Percentiles rank a stretch among this genome's conserved stretches.
Conservation (phyloP, 2,329 filamentous ascomycete genomes). For the Pseudogymnoascus sp. region DNA sequence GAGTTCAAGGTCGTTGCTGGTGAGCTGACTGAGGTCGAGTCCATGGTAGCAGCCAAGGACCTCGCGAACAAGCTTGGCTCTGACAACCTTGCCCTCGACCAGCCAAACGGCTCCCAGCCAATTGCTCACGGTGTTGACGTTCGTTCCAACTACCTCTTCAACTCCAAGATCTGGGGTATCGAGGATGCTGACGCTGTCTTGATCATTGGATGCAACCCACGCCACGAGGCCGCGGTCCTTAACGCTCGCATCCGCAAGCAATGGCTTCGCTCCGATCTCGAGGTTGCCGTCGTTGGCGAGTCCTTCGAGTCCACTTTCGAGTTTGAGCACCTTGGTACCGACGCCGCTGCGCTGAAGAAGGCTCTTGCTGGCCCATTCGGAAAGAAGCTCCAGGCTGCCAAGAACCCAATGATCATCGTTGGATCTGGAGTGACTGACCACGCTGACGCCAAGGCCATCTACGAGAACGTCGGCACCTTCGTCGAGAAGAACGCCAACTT, state of each 20-base stretch:
- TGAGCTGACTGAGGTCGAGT: slow-evolving; percentile 84
- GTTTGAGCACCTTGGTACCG: slow-evolving; percentile 79
- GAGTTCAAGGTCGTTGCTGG: slow-evolving; percentile 95
- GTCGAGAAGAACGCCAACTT: slow-evolving; percentile 95
- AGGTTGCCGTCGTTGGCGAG: slow-evolving; percentile 87
- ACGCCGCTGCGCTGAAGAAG: slow-evolving; percentile 72
- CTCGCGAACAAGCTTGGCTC: slow-evolving; percentile 93
- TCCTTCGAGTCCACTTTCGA: slow-evolving; percentile 91
- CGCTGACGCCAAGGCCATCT: slow-evolving; percentile 82
- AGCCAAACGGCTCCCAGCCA: slow-evolving; percentile 72
- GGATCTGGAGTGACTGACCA: slow-evolving; percentile 90
- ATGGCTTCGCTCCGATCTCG: slow-evolving; percentile 89
- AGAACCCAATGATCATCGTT: slow-evolving; percentile 94
- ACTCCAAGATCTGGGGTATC: slow-evolving; percentile 87
- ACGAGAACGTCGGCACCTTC: slow-evolving; percentile 81
- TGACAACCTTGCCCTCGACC: slow-evolving; percentile 90
- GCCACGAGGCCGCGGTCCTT: slow-evolving; percentile 88
- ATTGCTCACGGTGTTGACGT: slow-evolving; percentile 89
- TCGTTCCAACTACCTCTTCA: slow-evolving; percentile 92
- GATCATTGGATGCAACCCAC: slow-evolving; percentile 88
- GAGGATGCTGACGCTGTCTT: slow-evolving; percentile 91
- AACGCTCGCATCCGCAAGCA: slow-evolving; percentile 97
- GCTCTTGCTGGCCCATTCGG: slow-evolving; percentile 81
- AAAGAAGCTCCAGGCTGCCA: slow-evolving; percentile 79
- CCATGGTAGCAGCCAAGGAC: slow-evolving; percentile 93